Conservation (phyloP, 2,329 filamentous ascomycete genomes). For the Monosporascus sp. region DNA sequence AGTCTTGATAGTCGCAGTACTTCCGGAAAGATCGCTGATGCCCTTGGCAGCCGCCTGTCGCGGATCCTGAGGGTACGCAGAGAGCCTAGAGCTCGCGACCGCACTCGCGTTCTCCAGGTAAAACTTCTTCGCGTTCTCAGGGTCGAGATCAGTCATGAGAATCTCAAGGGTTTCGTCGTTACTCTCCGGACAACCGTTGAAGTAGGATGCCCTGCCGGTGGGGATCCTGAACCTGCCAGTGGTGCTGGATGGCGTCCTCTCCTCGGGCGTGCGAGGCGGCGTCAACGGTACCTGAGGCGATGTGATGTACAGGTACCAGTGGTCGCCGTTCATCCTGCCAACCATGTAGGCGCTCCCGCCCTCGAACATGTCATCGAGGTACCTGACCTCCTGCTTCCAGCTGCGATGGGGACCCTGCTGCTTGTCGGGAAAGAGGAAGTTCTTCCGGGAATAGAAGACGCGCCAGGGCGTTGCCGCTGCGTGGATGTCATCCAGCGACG, state of each 20-base stretch:
- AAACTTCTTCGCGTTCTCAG: constrained; percentile 65
- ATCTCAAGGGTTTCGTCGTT: constrained; percentile 74
- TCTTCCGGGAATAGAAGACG: constrained; percentile 98
- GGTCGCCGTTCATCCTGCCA: constrained; percentile 98
- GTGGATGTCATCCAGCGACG: constrained; percentile 59
- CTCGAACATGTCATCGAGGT: constrained; percentile 84
- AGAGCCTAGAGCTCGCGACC: constrained; percentile 77
- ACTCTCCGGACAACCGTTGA: constrained; percentile 35
- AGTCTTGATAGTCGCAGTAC: constrained; percentile 30
- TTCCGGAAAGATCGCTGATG: constrained; percentile 54
- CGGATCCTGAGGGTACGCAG: constrained; percentile 60
- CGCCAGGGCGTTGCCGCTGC: constrained; percentile 85
- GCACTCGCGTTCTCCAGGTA: constrained; percentile 72
- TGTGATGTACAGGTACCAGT: constrained; percentile 98
- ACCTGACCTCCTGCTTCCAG: constrained; percentile 95
- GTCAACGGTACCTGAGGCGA: constrained; percentile 76
- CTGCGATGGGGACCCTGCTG: constrained; percentile 92
- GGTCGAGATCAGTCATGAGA: constrained; percentile 67
- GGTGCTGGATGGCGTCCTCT: constrained; percentile 31
- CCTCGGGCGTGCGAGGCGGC: constrained; percentile 71
- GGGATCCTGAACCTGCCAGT: constrained; percentile 52
- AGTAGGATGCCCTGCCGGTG: constrained; percentile 37
- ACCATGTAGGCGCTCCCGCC: constrained; percentile 98
- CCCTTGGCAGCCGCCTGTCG: constrained; percentile 55
- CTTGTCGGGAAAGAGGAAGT: constrained; percentile 91